Percentiles rank a stretch among this genome's conserved stretches.
These are phyloP conservation scores for Cladosporium sp. DNA, from an alignment of 2,329 filamentous ascomycete species.

Conservation along the genomic window DNA sequence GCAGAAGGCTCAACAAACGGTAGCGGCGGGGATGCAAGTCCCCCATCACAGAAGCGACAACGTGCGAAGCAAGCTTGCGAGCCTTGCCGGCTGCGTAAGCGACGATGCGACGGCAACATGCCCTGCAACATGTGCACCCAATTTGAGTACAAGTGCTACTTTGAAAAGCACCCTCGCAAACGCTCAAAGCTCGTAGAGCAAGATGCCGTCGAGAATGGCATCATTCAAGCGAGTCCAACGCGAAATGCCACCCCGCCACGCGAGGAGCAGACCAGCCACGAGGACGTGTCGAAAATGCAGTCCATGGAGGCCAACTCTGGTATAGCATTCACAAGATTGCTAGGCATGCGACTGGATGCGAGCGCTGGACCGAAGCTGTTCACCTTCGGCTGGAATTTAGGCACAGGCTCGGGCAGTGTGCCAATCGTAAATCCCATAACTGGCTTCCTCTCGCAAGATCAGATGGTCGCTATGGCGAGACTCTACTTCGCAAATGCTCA, in stretches of 20 bases:
- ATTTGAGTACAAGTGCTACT: slow-evolving; percentile 56
- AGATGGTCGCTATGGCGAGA: slow-evolving; percentile 49
- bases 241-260: slow-evolving; percentile 20
- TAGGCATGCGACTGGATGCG: slow-evolving; percentile 56
- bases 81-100: slow-evolving; percentile 57
- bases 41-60: slow-evolving; percentile 33
- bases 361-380: slow-evolving; percentile 55
- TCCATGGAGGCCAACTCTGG: slow-evolving; percentile 60
- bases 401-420: slow-evolving; percentile 30
- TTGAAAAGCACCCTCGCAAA: slow-evolving; percentile 41
- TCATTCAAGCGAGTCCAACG: slow-evolving; percentile 18
- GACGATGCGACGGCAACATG: slow-evolving; percentile 56
- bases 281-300: slow-evolving; percentile 36
- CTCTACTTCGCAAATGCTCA: slow-evolving; percentile 58
- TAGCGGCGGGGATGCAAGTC: slow-evolving; percentile 15
- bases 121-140: slow-evolving; percentile 57
- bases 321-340: slow-evolving; percentile 55
- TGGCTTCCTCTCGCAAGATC: slow-evolving; percentile 48
- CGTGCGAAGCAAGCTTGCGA: slow-evolving; percentile 40
- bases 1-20: slow-evolving; percentile 12
- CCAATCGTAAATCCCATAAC: slow-evolving; percentile 37
- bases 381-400: slow-evolving; percentile 59
- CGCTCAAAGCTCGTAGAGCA: slow-evolving; percentile 36
- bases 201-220: slow-evolving; percentile 24
- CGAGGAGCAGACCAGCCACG: slow-evolving; percentile 26